Evolutionary conservation across 371 early-diverging fungal species (phyloP).

Genomic region (Actinomucor elegans): DNA sequence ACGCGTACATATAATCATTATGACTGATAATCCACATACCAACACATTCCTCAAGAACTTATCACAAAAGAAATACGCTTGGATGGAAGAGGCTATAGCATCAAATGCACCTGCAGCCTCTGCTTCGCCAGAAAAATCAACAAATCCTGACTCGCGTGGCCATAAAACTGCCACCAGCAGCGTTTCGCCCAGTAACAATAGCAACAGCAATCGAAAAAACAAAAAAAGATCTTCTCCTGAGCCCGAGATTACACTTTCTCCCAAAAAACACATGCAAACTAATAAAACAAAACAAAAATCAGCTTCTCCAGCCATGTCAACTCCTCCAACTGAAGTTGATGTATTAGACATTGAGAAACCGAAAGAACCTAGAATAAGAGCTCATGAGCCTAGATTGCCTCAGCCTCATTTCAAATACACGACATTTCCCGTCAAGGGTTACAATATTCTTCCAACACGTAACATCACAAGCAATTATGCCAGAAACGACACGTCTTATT

Average conservation of each 20-base stretch:
- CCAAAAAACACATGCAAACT: background rate
- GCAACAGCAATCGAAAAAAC: background rate
- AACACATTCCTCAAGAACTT: constrained; percentile 43
- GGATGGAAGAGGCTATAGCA: constrained; percentile 44
- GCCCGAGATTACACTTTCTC: background rate
- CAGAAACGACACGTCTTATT: constrained; percentile 35
- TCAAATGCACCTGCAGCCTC: constrained; percentile 5
- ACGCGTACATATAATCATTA: too few relatives aligned
- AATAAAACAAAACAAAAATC: background rate
- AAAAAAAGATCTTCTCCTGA: background rate
- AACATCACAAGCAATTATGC: constrained; percentile 48
- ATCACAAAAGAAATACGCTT: constrained; percentile 52
- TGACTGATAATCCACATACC: constrained; percentile 15
- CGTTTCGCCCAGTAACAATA: background rate
- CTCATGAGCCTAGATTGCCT: background rate
- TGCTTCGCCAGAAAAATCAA: background rate
- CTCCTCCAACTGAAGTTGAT: background rate
- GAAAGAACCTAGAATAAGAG: background rate
- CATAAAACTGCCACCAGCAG: background rate
- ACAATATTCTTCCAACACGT: constrained; percentile 48
- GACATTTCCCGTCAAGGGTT: constrained; percentile 48
- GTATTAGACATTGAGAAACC: background rate
- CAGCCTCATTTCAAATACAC: constrained; percentile 51
- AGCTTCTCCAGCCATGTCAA: background rate
- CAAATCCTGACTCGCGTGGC: background rate